Percentiles rank a stretch among this genome's conserved stretches.
phyloP scores from a whole-genome alignment of 106 monocot genomes.

The Phalaenopsis equestris region DNA sequence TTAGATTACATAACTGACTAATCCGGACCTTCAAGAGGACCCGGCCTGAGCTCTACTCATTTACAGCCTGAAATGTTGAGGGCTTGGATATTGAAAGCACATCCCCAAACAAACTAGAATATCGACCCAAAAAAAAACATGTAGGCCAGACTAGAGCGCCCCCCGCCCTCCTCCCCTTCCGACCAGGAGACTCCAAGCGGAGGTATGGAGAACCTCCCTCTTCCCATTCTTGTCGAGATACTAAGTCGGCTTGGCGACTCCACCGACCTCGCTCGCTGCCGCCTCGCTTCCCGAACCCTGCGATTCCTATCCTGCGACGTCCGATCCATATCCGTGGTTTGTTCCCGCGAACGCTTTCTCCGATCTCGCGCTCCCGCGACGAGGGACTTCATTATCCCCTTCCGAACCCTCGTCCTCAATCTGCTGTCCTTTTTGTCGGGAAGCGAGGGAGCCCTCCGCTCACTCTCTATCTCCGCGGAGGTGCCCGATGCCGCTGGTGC shows the following conservation, averaged over 20 bases:
- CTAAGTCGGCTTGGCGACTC: slow-evolving; percentile 23
- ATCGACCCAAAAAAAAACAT: too few relatives aligned
- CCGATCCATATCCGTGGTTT: slow-evolving; percentile 12
- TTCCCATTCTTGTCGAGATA: slow-evolving; percentile 17
- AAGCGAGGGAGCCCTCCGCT: neutral
- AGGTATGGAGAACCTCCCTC: slow-evolving; percentile 13
- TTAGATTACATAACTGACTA: too few relatives aligned
- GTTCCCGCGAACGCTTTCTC: slow-evolving; percentile 26
- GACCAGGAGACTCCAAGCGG: neutral
- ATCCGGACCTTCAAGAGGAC: too few relatives aligned
- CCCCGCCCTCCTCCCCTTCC: neutral
- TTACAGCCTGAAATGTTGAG: too few relatives aligned
- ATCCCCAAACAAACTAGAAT: too few relatives aligned
- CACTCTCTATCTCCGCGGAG: slow-evolving; percentile 16
- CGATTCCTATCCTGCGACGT: slow-evolving; percentile 21
- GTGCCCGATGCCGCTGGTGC: neutral
- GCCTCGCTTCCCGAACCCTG: slow-evolving; percentile 27
- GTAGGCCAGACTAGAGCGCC: too few relatives aligned
- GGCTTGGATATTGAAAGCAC: too few relatives aligned
- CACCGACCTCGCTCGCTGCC: slow-evolving; percentile 28
- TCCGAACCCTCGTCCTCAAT: slow-evolving; percentile 28
- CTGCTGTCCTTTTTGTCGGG: slow-evolving; percentile 20
- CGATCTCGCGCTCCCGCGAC: slow-evolving; percentile 14
- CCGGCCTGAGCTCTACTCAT: too few relatives aligned
- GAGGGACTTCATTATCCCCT: slow-evolving; percentile 12